Conservation (phyloP, 208 protist species). For the Wallacemonas sp. region DNA sequence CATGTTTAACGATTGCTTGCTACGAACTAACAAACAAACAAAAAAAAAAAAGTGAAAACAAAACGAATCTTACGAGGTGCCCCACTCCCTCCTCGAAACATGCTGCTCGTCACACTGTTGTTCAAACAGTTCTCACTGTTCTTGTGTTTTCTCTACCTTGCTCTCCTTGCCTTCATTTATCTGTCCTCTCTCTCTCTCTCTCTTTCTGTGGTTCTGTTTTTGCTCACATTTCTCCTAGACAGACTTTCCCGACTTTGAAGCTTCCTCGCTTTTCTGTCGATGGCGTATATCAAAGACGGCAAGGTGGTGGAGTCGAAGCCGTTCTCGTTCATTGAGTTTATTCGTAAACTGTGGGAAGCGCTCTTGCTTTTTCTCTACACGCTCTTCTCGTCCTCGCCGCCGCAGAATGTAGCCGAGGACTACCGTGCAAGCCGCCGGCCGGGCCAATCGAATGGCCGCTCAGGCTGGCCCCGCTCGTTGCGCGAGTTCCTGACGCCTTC, state of each 20-base stretch:
- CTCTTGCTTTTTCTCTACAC: constrained; percentile 74
- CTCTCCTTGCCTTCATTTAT: no score
- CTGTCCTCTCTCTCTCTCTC: no score
- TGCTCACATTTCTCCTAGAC: not conserved
- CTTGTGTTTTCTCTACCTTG: no score
- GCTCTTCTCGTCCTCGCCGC: constrained; percentile 55
- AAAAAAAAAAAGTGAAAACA: no score
- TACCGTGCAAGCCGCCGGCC: constrained; percentile 25
- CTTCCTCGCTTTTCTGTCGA: constrained; percentile 30
- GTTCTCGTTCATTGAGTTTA: constrained; percentile 57
- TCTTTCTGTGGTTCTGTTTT: not conserved
- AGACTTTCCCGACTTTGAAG: not conserved
- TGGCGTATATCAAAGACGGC: constrained; percentile 78
- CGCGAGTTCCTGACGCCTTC: constrained; percentile 8
- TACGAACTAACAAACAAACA: no score
- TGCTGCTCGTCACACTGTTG: no score
- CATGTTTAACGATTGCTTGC: no score
- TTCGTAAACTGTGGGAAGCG: constrained; percentile 36
- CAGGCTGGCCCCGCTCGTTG: not conserved
- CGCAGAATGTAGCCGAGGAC: constrained; percentile 45
- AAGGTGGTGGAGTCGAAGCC: constrained; percentile 78
- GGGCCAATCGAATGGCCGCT: not conserved
- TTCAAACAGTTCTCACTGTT: no score
- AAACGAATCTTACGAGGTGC: no score
- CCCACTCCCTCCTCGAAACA: no score